A percentile compares a stretch with the other conserved stretches of the same genome.
Evolutionary conservation across 768 basidiomycete species (phyloP).

Genomic region (Cystobasidium onofrii): DNA sequence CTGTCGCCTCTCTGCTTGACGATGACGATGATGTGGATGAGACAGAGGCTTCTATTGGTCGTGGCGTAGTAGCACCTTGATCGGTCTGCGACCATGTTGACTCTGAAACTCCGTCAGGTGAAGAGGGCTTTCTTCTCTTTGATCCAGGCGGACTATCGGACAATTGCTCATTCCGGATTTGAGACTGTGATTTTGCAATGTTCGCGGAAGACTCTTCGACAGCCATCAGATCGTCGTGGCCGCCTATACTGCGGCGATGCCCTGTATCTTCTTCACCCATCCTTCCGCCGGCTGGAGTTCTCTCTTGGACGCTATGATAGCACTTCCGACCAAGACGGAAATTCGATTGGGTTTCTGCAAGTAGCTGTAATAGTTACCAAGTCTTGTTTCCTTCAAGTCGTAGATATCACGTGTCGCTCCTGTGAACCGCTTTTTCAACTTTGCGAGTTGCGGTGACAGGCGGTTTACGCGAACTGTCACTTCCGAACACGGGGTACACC

Average conservation of each 20-base stretch:
- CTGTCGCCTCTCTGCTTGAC: neutral
- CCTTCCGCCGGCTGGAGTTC: too few species aligned
- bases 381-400: too few species aligned
- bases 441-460: too few species aligned
- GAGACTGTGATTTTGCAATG: neutral
- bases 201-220: neutral
- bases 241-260: neutral
- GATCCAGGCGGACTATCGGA: neutral
- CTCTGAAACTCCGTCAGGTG: neutral
- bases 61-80: neutral
- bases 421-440: neutral
- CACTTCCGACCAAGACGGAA: too few species aligned
- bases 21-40: neutral
- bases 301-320: too few species aligned
- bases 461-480: too few species aligned
- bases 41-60: neutral
- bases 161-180: neutral
- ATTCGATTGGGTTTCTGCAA: too few species aligned
- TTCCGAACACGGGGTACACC: too few species aligned
- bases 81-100: neutral
- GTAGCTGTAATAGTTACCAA: too few species aligned
- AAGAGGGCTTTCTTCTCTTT: neutral
- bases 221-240: neutral
- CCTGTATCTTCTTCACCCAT: neutral
- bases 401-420: too few species aligned